Evolutionary conservation across 306 rosid genomes (phyloP).

Genomic region (Prunus mongolica): DNA sequence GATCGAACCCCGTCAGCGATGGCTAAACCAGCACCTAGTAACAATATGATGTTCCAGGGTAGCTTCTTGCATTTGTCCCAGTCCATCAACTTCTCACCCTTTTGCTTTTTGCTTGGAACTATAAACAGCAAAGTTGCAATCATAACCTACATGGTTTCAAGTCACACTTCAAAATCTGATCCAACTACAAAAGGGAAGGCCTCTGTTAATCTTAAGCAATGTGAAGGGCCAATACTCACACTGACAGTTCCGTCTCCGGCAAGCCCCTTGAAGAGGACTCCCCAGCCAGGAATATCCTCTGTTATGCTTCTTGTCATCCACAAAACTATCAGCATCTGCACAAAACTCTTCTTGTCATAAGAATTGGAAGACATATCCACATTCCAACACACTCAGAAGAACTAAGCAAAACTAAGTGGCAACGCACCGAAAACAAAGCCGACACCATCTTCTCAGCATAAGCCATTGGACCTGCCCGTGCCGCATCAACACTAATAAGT

Average conservation of each 20-base stretch:
- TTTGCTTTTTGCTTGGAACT: slow-evolving; percentile 71
- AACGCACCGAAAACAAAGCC: slow-evolving; percentile 66
- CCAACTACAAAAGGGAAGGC: background rate
- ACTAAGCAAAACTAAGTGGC: background rate
- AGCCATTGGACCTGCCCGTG: slow-evolving; percentile 66
- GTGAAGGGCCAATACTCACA: slow-evolving; percentile 38
- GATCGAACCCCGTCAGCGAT: slow-evolving; percentile 77
- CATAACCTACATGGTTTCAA: slow-evolving; percentile 45
- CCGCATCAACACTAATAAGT: background rate
- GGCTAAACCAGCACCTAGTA: slow-evolving; percentile 90
- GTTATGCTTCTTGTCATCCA: slow-evolving; percentile 96
- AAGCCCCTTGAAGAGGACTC: slow-evolving; percentile 63
- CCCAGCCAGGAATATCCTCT: slow-evolving; percentile 93
- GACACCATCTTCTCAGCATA: slow-evolving; percentile 92
- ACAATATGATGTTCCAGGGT: slow-evolving; percentile 78
- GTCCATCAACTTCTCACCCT: slow-evolving; percentile 79
- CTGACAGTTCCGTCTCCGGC: slow-evolving; percentile 88
- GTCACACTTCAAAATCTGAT: background rate
- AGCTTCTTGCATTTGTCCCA: slow-evolving; percentile 91
- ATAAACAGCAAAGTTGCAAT: slow-evolving; percentile 75
- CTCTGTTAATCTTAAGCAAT: too few relatives aligned
- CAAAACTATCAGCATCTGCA: slow-evolving; percentile 60
- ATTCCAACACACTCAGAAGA: background rate
- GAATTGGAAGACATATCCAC: background rate
- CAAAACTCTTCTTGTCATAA: background rate